Evolutionary conservation across 371 early-diverging fungal genomes (phyloP).

Genomic region (Entomophthora muscae): DNA sequence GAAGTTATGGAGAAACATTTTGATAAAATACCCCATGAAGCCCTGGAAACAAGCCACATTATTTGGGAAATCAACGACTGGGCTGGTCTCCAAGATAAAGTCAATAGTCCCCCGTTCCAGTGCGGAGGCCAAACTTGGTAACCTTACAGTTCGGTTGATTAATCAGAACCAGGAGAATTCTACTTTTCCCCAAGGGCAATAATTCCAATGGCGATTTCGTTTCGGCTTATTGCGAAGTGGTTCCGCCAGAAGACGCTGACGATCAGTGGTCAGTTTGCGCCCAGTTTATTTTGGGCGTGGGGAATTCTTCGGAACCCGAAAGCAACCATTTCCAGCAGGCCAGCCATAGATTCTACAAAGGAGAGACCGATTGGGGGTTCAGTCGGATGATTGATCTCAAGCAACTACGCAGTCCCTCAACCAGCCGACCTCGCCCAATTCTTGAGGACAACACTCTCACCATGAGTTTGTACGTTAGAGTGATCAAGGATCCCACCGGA

Average conservation of each 20-base stretch:
- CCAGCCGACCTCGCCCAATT: conserved; percentile 33
- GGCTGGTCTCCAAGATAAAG: neutral
- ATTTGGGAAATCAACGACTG: conserved; percentile 7
- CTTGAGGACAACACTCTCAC: conserved; percentile 41
- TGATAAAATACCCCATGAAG: neutral
- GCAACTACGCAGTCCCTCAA: conserved; percentile 22
- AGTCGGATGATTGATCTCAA: conserved; percentile 49
- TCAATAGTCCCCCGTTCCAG: neutral
- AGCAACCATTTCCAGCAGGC: conserved; percentile 41
- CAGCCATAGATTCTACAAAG: conserved; percentile 64
- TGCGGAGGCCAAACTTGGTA: conserved; percentile 8
- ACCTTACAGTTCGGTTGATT: neutral
- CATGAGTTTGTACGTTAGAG: conserved; percentile 60
- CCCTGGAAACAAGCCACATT: neutral
- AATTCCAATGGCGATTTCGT: conserved; percentile 30
- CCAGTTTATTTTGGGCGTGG: conserved; percentile 62
- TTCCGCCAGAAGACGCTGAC: conserved; percentile 35
- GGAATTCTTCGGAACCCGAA: conserved; percentile 59
- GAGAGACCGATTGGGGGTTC: conserved; percentile 92
- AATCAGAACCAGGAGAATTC: conserved; percentile 40
- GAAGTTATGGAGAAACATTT: neutral
- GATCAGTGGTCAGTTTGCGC: conserved; percentile 76
- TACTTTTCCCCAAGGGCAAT: conserved; percentile 87
- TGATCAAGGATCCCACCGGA: conserved; percentile 75
- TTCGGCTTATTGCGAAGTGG: conserved; percentile 71